phyloP scores from a whole-genome alignment of 2,329 filamentous ascomycete genomes.

The Aspergillus aculeatus region DNA sequence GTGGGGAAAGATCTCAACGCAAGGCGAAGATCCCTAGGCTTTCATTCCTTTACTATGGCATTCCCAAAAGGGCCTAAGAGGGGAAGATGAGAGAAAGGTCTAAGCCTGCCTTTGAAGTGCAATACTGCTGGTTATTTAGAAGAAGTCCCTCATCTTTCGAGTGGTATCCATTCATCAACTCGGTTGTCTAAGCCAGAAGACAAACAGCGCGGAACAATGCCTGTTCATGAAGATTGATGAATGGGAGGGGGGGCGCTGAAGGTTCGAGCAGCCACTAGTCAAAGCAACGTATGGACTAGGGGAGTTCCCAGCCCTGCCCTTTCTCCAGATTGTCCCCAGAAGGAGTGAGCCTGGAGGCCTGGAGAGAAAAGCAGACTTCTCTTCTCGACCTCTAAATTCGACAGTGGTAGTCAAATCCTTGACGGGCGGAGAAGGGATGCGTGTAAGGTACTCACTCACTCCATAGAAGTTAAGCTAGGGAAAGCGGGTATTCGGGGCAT shows the following conservation, averaged over 20 bases:
- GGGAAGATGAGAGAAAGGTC: neutral
- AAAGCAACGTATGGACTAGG: conserved; percentile 9
- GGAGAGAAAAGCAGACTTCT: neutral
- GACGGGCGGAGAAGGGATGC: neutral
- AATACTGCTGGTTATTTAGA: neutral
- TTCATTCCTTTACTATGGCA: neutral
- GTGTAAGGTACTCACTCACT: neutral
- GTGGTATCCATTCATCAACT: neutral
- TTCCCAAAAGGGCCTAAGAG: neutral
- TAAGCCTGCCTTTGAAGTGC: conserved; percentile 10
- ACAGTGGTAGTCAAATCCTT: conserved; percentile 1
- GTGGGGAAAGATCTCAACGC: neutral
- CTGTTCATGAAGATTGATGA: conserved; percentile 6
- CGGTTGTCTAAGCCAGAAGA: neutral
- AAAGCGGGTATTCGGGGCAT: neutral
- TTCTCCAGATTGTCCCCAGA: neutral
- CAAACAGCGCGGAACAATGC: too few species aligned
- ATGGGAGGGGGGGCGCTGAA: conserved; percentile 17
- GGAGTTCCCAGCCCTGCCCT: neutral
- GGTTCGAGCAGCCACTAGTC: conserved; percentile 19
- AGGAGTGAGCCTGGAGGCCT: too few species aligned
- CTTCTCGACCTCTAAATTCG: neutral
- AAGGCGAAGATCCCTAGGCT: neutral
- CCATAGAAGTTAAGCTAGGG: neutral
- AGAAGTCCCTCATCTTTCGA: neutral